Evolutionary conservation across 2,329 filamentous ascomycete species (phyloP), one percentile per base, ranked within the genome.

Genomic region (Monilinia laxa): DNA sequence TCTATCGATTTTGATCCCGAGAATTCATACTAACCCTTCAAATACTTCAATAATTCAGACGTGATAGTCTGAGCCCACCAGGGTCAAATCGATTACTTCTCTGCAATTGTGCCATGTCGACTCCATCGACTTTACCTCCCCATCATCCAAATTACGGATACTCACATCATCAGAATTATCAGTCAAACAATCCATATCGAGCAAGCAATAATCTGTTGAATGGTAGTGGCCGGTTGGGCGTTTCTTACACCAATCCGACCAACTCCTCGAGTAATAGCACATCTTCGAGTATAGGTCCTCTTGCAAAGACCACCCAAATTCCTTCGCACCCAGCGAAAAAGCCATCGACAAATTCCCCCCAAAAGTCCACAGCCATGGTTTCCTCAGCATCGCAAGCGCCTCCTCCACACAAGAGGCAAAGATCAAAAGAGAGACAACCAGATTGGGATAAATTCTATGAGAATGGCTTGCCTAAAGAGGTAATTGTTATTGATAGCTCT

Each of bases 371-470:
- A 59, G 77, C 76, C 28, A 76, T 79, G 71, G 75, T 77, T 45
- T 68, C 73, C 12, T 67, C 72, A 52, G 54, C 72, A 7, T 66
- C 68, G n/a, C 47, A 69, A 18, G 73, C 71, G 64, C 74, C 65
- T 75, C 78, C 76, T 72, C 75, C 67, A 73, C 80, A 71, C 73
- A 80, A 71, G 75, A 76, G 72, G 77, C 78, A 72, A 70, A 73
- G 76, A 71, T 72, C 75, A 72, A 71, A 76, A 71, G 74, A 75
- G 76, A 84, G 84, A 76, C 83, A 87, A 71, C 90, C 90, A 60
- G 88, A 95, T 78, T 95, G 91, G 91, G 82, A 85, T 67, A 86
- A 84, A 70, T 95, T 93, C 76, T 94, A 93, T 78, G 90, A 89
- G 76, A 93, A 94, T 77, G 91, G 91, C 4, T 80, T 93, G 35